Conservation (phyloP, 306 rosid species). For the Cercis canadensis region DNA sequence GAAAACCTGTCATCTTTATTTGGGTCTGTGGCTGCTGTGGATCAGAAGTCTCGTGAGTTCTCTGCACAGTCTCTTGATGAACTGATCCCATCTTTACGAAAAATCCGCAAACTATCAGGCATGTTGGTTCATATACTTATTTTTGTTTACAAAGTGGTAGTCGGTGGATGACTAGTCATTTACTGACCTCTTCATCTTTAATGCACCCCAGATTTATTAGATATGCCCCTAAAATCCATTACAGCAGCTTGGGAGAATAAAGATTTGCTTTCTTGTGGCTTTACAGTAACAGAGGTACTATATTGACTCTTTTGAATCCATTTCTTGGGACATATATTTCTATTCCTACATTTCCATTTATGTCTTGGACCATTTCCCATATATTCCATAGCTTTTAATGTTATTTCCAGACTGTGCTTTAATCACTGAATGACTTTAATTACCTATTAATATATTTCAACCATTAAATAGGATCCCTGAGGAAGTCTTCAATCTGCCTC, state of each 20-base stretch:
- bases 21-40: constrained; percentile 58
- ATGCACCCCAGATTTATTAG: constrained; percentile 69
- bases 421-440: too few relatives aligned
- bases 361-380: too few relatives aligned
- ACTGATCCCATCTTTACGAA: constrained; percentile 70
- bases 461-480: too few relatives aligned
- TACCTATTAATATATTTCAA: too few relatives aligned
- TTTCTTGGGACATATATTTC: too few relatives aligned
- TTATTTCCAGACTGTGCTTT: too few relatives aligned
- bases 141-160: constrained; percentile 6
- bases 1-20: constrained; percentile 68
- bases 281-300: constrained; percentile 75
- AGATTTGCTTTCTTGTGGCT: constrained; percentile 62
- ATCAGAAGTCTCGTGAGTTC: constrained; percentile 58
- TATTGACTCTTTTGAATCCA: constrained; percentile 20
- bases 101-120: constrained; percentile 90
- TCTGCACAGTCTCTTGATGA: constrained; percentile 53
- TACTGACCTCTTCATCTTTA: constrained; percentile 30
- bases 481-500: too few relatives aligned
- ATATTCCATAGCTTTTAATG: too few relatives aligned
- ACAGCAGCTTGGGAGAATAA: constrained; percentile 86
- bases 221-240: constrained; percentile 85
- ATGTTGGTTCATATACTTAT: constrained; percentile 40
- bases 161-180: constrained; percentile 14
- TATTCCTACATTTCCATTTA: too few relatives aligned